A percentile compares a stretch with the other conserved stretches of the same genome.
phyloP scores from a whole-genome alignment of 371 early-diverging fungal genomes.

The Mortierella sp. region DNA sequence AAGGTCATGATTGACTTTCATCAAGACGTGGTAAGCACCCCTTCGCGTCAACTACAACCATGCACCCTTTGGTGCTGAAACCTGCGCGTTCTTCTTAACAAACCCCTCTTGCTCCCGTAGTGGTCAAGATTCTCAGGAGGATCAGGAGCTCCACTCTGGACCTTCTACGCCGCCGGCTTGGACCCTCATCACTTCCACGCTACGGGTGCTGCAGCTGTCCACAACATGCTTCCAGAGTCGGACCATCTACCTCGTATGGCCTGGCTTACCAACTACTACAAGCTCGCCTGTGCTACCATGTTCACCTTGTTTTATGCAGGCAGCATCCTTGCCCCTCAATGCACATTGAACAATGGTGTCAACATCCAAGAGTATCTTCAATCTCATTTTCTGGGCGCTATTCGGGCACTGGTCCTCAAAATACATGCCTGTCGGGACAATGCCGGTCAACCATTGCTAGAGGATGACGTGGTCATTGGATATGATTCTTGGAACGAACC shows the following conservation, averaged over 20 bases:
- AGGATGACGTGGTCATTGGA: conserved; percentile 71
- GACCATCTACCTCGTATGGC: conserved; percentile 77
- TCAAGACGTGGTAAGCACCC: conserved; percentile 70
- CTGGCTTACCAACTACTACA: conserved; percentile 89
- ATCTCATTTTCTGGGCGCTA: conserved; percentile 65
- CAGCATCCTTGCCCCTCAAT: conserved; percentile 71
- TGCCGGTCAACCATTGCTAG: conserved; percentile 39
- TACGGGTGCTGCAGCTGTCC: conserved; percentile 79
- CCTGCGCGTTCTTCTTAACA: too few relatives aligned
- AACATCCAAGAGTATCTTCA: conserved; percentile 79
- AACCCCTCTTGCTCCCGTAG: conserved; percentile 47
- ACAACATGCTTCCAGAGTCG: conserved; percentile 64
- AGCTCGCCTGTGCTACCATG: conserved; percentile 84
- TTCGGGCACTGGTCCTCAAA: conserved; percentile 55
- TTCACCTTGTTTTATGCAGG: conserved; percentile 87
- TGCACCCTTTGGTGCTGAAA: too few relatives aligned
- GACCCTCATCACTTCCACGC: conserved; percentile 69
- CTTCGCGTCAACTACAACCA: neutral
- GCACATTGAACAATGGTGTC: conserved; percentile 56
- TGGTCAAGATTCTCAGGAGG: conserved; percentile 87
- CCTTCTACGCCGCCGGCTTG: conserved; percentile 76
- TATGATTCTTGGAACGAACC: conserved; percentile 85
- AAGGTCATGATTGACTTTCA: conserved; percentile 88
- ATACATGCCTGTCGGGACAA: conserved; percentile 52
- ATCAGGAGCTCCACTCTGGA: conserved; percentile 92